Percentiles rank a stretch among this genome's conserved stretches.
These are phyloP conservation scores for Fusarium ambrosium DNA, from an alignment of 2,329 filamentous ascomycete genomes.

Conservation along the genomic window DNA sequence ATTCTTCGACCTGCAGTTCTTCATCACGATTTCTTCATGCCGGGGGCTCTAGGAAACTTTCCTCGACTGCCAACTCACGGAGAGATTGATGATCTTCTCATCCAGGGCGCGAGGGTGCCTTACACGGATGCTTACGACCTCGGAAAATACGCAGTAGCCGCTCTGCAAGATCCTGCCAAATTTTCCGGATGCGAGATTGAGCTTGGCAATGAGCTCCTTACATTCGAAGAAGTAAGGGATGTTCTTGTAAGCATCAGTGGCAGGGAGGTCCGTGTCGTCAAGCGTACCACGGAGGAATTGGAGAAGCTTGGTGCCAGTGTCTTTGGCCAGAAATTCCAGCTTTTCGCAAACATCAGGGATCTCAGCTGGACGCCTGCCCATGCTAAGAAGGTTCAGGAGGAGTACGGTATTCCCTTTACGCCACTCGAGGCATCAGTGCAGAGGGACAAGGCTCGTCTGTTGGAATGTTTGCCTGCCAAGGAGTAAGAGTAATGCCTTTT, in stretches of 20 bases:
- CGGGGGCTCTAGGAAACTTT: neutral
- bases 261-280: constrained; percentile 42
- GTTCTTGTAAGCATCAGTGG: constrained; percentile 50
- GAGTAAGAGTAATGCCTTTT: neutral
- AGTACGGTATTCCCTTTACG: constrained; percentile 16
- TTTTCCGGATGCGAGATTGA: constrained; percentile 51
- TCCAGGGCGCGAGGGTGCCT: neutral
- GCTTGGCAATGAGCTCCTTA: constrained; percentile 45
- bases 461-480: neutral
- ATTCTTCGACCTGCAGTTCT: constrained; percentile 50
- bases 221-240: constrained; percentile 48
- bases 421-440: neutral
- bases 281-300: constrained; percentile 22
- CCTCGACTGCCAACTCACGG: constrained; percentile 1
- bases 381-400: constrained; percentile 11
- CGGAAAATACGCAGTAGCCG: neutral
- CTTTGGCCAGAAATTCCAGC: constrained; percentile 21
- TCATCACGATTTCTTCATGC: constrained; percentile 1
- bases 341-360: constrained; percentile 21
- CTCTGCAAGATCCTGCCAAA: constrained; percentile 1
- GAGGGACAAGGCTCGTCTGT: constrained; percentile 3
- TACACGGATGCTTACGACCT: neutral
- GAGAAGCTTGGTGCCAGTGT: constrained; percentile 5
- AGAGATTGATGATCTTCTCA: neutral
- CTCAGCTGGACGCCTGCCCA: neutral